Percentiles rank a stretch among this genome's conserved stretches.
Conservation (phyloP, 2,329 filamentous ascomycete species). For the Tolypocladium tundrense region DNA sequence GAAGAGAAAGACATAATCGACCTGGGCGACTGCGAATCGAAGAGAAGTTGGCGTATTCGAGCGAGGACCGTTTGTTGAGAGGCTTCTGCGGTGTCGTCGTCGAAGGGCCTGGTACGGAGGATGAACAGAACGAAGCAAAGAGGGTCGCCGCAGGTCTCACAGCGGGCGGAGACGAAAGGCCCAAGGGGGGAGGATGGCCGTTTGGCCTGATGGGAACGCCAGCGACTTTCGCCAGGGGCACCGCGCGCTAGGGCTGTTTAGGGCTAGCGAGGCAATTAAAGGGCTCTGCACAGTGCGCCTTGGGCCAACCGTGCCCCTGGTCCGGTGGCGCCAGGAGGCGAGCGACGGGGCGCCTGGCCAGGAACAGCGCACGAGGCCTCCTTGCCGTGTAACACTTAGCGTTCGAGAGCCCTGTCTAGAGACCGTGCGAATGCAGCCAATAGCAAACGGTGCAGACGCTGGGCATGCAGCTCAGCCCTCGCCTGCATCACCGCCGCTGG, state of each 20-base stretch:
- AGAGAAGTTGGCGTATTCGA: constrained; percentile 5
- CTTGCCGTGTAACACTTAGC: not conserved
- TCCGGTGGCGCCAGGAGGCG: not conserved
- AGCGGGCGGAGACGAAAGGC: constrained; percentile 4
- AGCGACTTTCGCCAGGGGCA: constrained; percentile 2
- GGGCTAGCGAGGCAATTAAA: constrained; percentile 1
- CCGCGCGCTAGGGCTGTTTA: constrained; percentile 3
- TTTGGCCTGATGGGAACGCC: not conserved
- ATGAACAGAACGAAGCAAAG: constrained; percentile 4
- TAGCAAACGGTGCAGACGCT: not conserved
- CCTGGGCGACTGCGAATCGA: constrained; percentile 10
- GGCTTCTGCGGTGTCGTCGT: not conserved
- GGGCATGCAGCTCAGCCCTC: not conserved
- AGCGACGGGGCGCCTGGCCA: not conserved
- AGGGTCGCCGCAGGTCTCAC: constrained; percentile 9
- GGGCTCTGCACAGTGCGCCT: constrained; percentile 6
- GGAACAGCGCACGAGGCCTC: not conserved
- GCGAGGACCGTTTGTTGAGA: not conserved
- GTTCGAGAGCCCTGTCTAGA: not conserved
- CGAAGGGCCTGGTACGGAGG: constrained; percentile 1
- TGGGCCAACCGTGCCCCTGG: not conserved
- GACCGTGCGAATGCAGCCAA: not conserved
- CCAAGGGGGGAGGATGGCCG: not conserved
- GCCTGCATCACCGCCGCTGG: not conserved
- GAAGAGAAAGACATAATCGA: constrained; percentile 25